Percentiles rank a stretch among this genome's conserved stretches.
These are phyloP conservation scores for Perilla frutescens DNA, from an alignment of 257 asterid species.

Conservation along the genomic window DNA sequence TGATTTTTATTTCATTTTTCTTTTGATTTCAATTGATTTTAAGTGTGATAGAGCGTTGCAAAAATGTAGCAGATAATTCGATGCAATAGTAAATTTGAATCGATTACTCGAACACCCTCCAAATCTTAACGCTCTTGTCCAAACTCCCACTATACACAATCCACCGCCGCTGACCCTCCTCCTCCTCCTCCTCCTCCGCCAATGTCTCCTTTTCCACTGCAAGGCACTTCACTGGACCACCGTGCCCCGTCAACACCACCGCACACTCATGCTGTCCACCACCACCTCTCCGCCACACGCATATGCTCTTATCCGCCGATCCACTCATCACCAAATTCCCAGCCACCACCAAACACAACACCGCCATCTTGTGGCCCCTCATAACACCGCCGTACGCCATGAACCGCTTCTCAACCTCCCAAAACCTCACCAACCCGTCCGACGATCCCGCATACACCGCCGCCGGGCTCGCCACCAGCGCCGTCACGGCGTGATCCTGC, in stretches of 20 bases:
- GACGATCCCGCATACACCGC: conserved; percentile 69
- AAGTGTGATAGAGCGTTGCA: no score
- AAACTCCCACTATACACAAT: conserved; percentile 76
- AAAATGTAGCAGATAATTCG: no score
- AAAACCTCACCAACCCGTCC: no score
- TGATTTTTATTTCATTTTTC: no score
- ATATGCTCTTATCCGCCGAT: conserved; percentile 79
- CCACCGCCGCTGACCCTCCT: conserved; percentile 46
- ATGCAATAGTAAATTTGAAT: no score
- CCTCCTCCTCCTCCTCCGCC: conserved; percentile 18
- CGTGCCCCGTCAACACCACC: conserved; percentile 74
- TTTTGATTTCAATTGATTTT: no score
- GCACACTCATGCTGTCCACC: conserved; percentile 70
- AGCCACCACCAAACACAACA: conserved; percentile 67
- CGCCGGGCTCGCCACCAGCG: conserved; percentile 51
- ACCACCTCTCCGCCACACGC: conserved; percentile 83
- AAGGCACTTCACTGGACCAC: conserved; percentile 88
- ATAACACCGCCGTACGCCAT: conserved; percentile 66
- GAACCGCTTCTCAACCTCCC: conserved; percentile 28
- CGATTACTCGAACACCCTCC: conserved; percentile 58
- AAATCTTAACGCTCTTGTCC: conserved; percentile 70
- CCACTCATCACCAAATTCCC: conserved; percentile 82
- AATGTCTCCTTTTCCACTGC: conserved; percentile 55
- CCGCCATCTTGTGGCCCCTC: conserved; percentile 37
- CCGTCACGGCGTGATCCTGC: conserved; percentile 72